These are phyloP conservation scores for Eucalyptus sp. DNA, from an alignment of 345 rosid genomes.

Conservation along the genomic window DNA sequence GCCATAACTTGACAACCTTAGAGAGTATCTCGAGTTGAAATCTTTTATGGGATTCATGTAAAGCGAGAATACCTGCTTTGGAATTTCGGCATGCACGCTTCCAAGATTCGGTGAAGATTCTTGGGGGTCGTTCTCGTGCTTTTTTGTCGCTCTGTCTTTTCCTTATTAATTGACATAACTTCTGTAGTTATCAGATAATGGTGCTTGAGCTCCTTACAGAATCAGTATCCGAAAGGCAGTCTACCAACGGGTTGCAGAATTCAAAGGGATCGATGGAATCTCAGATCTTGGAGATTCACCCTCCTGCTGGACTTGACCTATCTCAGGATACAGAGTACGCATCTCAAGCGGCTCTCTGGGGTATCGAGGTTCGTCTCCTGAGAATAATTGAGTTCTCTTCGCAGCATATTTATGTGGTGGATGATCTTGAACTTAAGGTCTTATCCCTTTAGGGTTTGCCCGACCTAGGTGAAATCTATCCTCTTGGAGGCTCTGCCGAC, in stretches of 20 bases:
- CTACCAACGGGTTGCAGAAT: constrained; percentile 6
- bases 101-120: not conserved
- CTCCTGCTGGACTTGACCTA: constrained; percentile 70
- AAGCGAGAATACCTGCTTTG: not conserved
- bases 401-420: not conserved
- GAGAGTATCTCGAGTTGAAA: not conserved
- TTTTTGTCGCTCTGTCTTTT: not conserved
- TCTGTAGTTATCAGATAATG: constrained; percentile 69
- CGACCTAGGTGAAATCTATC: constrained; percentile 89
- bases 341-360: constrained; percentile 91
- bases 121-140: not conserved
- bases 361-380: constrained; percentile 58
- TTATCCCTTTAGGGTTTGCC: constrained; percentile 64
- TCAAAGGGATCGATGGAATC: constrained; percentile 32
- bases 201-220: constrained; percentile 73
- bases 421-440: constrained; percentile 31
- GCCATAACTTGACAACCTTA: not conserved
- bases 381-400: not conserved
- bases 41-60: not conserved
- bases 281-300: constrained; percentile 60
- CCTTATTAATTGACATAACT: not conserved
- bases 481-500: constrained; percentile 87
- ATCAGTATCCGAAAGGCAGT: constrained; percentile 32
- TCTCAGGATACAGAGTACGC: constrained; percentile 59
- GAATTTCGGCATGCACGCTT: not conserved